Evolutionary conservation across 1,284 basidiomycete genomes (phyloP), one percentile per base, ranked within the genome.

Genomic region (Pholiota adiposa): DNA sequence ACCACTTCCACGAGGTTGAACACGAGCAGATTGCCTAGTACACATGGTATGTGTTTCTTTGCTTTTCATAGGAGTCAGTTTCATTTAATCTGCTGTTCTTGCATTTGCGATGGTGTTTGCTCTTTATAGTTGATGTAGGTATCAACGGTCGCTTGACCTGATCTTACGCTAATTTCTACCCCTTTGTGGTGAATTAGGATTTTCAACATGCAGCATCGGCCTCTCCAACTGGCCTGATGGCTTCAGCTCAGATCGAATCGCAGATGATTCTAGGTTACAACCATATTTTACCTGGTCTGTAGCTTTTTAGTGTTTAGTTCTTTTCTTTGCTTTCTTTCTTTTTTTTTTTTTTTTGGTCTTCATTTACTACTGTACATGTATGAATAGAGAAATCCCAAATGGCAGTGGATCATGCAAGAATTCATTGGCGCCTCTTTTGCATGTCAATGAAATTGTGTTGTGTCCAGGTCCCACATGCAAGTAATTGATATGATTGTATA

Each of bases 11-110:
- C 87, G 62, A 83, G 88, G 64, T 82, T 89, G 71, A 93, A 93
- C 70, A 92, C 90, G 60, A 92, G 90, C 72, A 80, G 90, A 68
- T 77, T 93, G 57, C 90, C 90, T 27, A 92, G 90, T 73, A 88
- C 85, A 77, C 90, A 93, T 75, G 91, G 90, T 93, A 72, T 69
- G 90, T 83, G 51, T 59, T 48, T 29, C n/a, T n/a, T n/a, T n/a
- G n/a, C n/a, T n/a, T n/a, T n/a, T n/a, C n/a, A n/a, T n/a, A n/a
- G n/a, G n/a, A n/a, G n/a, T n/a, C n/a, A n/a, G n/a, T n/a, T n/a
- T n/a, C n/a, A n/a, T n/a, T n/a, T n/a, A n/a, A n/a, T n/a, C n/a
- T n/a, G n/a, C n/a, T n/a, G n/a, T n/a, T n/a, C n/a, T n/a, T n/a
- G n/a, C n/a, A n/a, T n/a, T n/a, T n/a, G n/a, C n/a, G n/a, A n/a